Conservation (phyloP, 108 stramenopile genomes). For the Cylindrotheca closterium region DNA sequence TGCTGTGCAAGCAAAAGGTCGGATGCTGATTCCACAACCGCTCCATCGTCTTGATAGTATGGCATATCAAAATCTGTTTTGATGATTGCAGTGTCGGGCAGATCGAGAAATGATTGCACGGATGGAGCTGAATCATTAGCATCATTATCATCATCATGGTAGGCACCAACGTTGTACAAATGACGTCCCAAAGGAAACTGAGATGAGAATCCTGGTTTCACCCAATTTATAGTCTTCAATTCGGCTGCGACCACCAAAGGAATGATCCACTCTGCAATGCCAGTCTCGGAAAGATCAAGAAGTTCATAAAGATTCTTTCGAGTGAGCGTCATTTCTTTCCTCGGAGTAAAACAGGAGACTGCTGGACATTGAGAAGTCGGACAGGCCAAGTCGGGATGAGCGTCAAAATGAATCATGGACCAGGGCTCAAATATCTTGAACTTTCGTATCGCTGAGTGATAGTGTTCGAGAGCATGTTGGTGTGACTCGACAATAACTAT, state of each 20-base stretch:
- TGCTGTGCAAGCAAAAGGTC: conserved; percentile 31
- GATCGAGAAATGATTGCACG: conserved; percentile 37
- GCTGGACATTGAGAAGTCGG: conserved; percentile 45
- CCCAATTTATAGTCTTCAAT: conserved; percentile 41
- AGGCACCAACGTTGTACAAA: conserved; percentile 40
- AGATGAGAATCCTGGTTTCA: conserved; percentile 30
- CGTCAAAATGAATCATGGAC: conserved; percentile 64
- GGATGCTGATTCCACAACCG: conserved; percentile 24
- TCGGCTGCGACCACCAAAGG: conserved; percentile 53
- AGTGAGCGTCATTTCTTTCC: background rate
- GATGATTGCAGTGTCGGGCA: conserved; percentile 28
- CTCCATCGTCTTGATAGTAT: conserved; percentile 57
- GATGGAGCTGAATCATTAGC: background rate
- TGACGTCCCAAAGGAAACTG: conserved; percentile 39
- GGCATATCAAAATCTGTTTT: conserved; percentile 39
- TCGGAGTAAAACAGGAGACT: conserved; percentile 39
- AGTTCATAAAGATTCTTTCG: conserved; percentile 53
- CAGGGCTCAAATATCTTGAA: conserved; percentile 30
- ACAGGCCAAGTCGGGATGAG: conserved; percentile 67
- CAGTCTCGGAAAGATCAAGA: conserved; percentile 40
- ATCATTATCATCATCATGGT: background rate
- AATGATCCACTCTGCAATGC: conserved; percentile 70
- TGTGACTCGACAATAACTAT: conserved; percentile 62
- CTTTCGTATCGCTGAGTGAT: conserved; percentile 48
- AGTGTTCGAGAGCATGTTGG: conserved; percentile 62